Evolutionary conservation across 2,329 filamentous ascomycete species (phyloP).

Genomic region (Niveomyces coronatus): DNA sequence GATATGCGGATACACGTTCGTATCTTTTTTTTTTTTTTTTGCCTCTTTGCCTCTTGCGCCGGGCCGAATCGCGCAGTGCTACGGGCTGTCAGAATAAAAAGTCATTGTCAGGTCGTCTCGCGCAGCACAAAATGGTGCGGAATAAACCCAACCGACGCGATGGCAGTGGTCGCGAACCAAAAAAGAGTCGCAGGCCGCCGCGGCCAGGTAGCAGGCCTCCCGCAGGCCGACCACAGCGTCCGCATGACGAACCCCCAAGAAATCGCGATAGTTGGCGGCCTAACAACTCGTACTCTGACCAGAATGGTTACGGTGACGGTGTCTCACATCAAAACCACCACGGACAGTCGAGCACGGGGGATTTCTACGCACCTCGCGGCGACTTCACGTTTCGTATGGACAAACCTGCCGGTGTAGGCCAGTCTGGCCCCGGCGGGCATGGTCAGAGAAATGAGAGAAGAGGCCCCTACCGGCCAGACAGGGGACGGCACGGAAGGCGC

Average conservation of each 20-base stretch:
- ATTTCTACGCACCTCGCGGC: slow-evolving; percentile 25
- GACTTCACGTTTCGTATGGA: slow-evolving; percentile 48
- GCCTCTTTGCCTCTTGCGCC: no score
- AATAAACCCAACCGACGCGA: slow-evolving; percentile 6
- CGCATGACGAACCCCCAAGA: slow-evolving; percentile 1
- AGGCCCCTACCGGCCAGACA: slow-evolving; percentile 16
- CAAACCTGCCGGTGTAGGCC: slow-evolving; percentile 38
- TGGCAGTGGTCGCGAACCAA: not conserved
- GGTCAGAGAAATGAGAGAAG: slow-evolving; percentile 15
- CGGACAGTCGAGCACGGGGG: slow-evolving; percentile 17
- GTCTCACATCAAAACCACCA: not conserved
- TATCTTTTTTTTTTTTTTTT: slow-evolving; percentile 2
- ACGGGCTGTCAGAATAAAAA: no score
- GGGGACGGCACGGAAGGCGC: slow-evolving; percentile 17
- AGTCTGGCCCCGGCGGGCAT: slow-evolving; percentile 15
- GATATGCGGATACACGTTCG: slow-evolving; percentile 2
- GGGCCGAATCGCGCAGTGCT: no score
- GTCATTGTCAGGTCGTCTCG: no score
- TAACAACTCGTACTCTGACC: slow-evolving; percentile 3
- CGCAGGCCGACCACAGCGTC: no score
- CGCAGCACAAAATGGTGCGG: slow-evolving; percentile 8
- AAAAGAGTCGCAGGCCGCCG: slow-evolving; percentile 4
- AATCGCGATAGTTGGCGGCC: slow-evolving; percentile 10
- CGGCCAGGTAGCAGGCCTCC: not conserved
- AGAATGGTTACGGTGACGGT: slow-evolving; percentile 1